Percentiles rank a stretch among this genome's conserved stretches.
These are phyloP conservation scores for Leucocoprinus leucothites DNA, from an alignment of 768 basidiomycete genomes.

Conservation along the genomic window DNA sequence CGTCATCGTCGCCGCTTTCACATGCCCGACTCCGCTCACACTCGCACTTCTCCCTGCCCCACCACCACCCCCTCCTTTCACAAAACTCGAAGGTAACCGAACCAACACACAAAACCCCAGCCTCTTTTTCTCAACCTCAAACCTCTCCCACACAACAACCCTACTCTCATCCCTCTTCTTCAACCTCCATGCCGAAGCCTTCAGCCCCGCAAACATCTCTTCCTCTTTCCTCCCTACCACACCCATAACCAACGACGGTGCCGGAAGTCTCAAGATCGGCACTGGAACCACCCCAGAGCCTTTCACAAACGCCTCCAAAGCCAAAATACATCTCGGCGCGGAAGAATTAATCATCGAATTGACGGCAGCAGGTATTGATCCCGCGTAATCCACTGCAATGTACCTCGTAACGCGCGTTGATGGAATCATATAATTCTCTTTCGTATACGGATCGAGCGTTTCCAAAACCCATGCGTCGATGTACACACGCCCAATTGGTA, in stretches of 20 bases:
- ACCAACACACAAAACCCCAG: conserved; percentile 54
- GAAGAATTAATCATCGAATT: conserved; percentile 84
- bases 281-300: conserved; percentile 44
- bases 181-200: conserved; percentile 55
- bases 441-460: conserved; percentile 93
- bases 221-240: conserved; percentile 43
- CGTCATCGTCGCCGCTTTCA: no score
- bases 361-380: conserved; percentile 78
- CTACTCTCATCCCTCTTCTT: conserved; percentile 57
- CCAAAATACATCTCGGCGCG: conserved; percentile 67
- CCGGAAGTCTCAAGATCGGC: conserved; percentile 68
- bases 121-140: conserved; percentile 43
- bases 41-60: conserved; percentile 13
- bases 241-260: conserved; percentile 55
- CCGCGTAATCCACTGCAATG: conserved; percentile 83
- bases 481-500: conserved; percentile 79
- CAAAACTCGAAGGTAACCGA: conserved; percentile 22
- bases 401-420: conserved; percentile 86
- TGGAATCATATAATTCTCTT: conserved; percentile 91
- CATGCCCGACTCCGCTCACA: conserved; percentile 14
- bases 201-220: conserved; percentile 32
- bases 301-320: conserved; percentile 71
- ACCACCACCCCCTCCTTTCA: background rate
- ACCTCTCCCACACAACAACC: conserved; percentile 53
- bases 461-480: conserved; percentile 96